Conservation (phyloP, 768 basidiomycete species). For the Termitomyces sp. region DNA sequence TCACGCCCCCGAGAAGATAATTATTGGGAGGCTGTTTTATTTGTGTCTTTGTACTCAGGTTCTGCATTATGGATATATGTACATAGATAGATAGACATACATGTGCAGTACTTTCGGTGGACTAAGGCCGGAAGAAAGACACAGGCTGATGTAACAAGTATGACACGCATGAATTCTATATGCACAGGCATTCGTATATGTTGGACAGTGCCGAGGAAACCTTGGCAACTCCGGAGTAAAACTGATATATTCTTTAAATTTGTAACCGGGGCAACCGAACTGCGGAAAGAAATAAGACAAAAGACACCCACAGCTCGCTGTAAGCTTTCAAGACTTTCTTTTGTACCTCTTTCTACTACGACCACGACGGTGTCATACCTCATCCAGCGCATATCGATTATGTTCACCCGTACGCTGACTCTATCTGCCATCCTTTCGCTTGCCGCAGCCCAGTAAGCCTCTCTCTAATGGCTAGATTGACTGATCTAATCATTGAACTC, state of each 20-base stretch:
- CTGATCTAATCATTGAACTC: background rate
- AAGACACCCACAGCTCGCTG: background rate
- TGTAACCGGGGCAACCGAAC: background rate
- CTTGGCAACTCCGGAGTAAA: background rate
- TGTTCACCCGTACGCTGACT: constrained; percentile 10
- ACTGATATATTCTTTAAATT: no score
- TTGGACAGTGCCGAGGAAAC: background rate
- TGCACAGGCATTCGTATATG: no score
- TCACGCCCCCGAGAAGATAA: constrained; percentile 10
- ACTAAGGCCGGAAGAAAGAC: background rate
- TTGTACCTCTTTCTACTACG: background rate
- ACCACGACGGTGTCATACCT: background rate
- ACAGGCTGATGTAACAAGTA: no score
- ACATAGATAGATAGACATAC: no score
- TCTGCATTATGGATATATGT: background rate
- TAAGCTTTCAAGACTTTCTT: background rate
- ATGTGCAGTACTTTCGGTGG: no score
- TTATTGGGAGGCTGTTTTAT: no score
- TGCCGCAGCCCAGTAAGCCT: constrained; percentile 13
- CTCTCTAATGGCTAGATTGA: background rate
- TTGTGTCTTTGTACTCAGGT: background rate
- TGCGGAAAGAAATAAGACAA: background rate
- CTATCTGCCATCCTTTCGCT: constrained; percentile 11
- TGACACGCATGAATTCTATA: no score
- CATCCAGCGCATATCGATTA: background rate